Conservation (phyloP, 2,329 filamentous ascomycete genomes). For the Exophiala sp. region DNA sequence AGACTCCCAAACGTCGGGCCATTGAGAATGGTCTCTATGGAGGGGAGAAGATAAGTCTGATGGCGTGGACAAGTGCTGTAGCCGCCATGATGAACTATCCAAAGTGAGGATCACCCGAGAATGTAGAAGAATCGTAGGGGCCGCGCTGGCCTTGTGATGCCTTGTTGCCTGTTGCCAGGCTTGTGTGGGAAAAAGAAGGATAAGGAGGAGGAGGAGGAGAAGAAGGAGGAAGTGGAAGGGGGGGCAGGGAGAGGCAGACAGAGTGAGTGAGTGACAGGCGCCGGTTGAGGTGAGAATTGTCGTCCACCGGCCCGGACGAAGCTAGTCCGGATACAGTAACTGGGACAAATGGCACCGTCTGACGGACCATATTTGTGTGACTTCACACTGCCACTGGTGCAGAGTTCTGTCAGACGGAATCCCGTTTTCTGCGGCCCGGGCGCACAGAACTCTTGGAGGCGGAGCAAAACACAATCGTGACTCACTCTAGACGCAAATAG, state of each 20-base stretch:
- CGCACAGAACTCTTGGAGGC: too few relatives aligned
- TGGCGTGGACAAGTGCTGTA: conserved; percentile 4
- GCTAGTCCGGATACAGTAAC: conserved; percentile 15
- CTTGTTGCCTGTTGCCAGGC: conserved; percentile 24
- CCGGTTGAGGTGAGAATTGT: conserved; percentile 1
- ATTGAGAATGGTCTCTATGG: conserved; percentile 20
- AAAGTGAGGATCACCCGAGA: conserved; percentile 16
- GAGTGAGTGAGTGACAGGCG: conserved; percentile 6
- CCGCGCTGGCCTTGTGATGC: too few relatives aligned
- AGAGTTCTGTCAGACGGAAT: neutral
- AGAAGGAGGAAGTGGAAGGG: neutral
- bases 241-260: conserved; percentile 11
- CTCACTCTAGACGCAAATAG: too few relatives aligned
- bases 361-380: neutral
- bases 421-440: too few relatives aligned
- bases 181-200: neutral
- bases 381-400: neutral
- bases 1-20: conserved; percentile 15
- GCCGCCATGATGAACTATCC: conserved; percentile 23
- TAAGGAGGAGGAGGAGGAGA: neutral
- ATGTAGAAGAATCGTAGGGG: conserved; percentile 1
- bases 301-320: conserved; percentile 10
- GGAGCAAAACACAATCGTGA: too few relatives aligned
- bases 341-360: conserved; percentile 1
- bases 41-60: conserved; percentile 9